Evolutionary conservation across 768 basidiomycete genomes (phyloP), one percentile per base, ranked within the genome.

Genomic region (Tubosaeta brunneosetosa): DNA sequence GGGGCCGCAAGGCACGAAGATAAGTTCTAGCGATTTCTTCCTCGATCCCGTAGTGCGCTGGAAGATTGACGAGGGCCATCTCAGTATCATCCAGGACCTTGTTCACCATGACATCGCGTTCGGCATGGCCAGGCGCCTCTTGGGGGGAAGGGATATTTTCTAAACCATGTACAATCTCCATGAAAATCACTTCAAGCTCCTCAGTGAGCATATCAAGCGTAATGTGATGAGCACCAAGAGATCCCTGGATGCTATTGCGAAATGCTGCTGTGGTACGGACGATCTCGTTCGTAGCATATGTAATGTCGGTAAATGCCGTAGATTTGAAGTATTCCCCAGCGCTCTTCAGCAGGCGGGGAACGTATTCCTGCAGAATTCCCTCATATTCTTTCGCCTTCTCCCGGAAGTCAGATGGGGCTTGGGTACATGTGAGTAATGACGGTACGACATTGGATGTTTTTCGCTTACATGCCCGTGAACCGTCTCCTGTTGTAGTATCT

Each of bases 131-230:
- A 3, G 61, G 42, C 3, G 48, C 51, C 22, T 52, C 48, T 17
- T 47, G 22, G 0, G 50, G 47, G 11, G 33, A 4, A 13, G 47
- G 45, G 6, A 43, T 50, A 3, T 45, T 51, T 41, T 50, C 14
- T 16, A 62, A 13, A 6, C n/a, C n/a, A n/a, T 59, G 4, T n/a
- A 44, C 42, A 2, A 50, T 52, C 6, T 0, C 12, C 55, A 34
- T 50, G 16, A 60, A 63, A 2, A 52, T n/a, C 1, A 6, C 10
- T 19, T 59, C 57, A 4, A 60, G 61, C 9, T 62, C 61, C 8
- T 27, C 2, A 0, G 54, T 50, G 31, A 62, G 22, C 0, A 26
- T 5, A 17, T 56, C 57, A 3, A 59, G 32, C 0, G 60, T 49
- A 7, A 59, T 32, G 3, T 53, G 1, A 3, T 32, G 57, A 10